Evolutionary conservation across 495 filamentous ascomycete genomes (phyloP), one percentile per base, ranked within the genome.

Genomic region (Margaritispora aquatica): DNA sequence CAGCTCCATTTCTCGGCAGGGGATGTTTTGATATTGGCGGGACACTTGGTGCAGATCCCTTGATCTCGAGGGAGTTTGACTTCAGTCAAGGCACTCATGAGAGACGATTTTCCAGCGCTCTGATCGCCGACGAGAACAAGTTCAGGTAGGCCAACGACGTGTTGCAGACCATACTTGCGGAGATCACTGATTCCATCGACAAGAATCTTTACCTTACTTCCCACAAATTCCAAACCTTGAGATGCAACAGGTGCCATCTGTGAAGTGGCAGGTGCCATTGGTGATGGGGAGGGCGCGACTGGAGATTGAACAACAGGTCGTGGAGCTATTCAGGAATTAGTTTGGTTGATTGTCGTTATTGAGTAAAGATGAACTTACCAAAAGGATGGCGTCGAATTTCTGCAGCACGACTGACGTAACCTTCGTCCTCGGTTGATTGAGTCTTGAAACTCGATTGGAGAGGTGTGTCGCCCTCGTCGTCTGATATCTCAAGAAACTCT

Each of bases 71-170:
- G 90, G 0, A 92, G 80, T 52, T 83, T 84, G 51, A 95, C 86
- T n/a, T 85, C 88, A 1, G 86, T 84, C 31, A 94, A 84, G 0
- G 85, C 88, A 26, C 90, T 88, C 69, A 96, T 90, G 0, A 95
- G 70, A 1, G 86, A 90, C 2, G 81, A 86, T 62, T 96, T 96
- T 0, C 90, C 90, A 0, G 89, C 83, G 2, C 80, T 85, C 60
- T 95, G 90, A 56, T 94, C 89, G 0, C 90, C 90, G 1, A 92
- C 83, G 0, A 92, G 81, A 13, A 88, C 88, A 17, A 94, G 79
- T 61, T 89, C 89, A 0, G 90, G 89, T 0, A 94, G 71, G 1
- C 77, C 77, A 0, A 84, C 77, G 24, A 66, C 26, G 13, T 58
- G 23, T 7, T 63, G 26, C 1, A 68, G 47, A 13, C 66, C 66